Evolutionary conservation across 2,329 filamentous ascomycete genomes (phyloP).

Genomic region (Capronia epimyces): DNA sequence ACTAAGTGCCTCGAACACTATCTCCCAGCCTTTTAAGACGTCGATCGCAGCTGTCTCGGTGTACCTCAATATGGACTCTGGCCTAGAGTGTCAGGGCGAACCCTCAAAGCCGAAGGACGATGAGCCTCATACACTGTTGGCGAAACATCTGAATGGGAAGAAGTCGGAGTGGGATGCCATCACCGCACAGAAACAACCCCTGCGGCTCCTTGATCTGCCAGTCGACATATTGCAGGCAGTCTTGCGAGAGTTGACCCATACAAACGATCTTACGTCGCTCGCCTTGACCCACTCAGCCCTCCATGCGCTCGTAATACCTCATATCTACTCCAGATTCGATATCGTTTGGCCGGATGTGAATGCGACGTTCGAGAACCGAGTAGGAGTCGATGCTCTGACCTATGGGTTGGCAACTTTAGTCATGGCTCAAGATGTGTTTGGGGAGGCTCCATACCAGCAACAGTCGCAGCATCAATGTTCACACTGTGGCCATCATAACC

Average conservation of each 20-base stretch:
- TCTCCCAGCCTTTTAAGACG: not conserved
- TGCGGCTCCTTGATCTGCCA: constrained; percentile 67
- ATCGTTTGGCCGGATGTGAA: constrained; percentile 79
- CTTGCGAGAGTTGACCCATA: constrained; percentile 74
- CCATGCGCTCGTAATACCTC: constrained; percentile 67
- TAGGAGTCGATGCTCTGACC: constrained; percentile 74
- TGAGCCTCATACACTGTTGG: constrained; percentile 10
- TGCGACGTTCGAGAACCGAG: constrained; percentile 58
- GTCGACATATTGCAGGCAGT: constrained; percentile 73
- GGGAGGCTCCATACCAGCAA: constrained; percentile 42
- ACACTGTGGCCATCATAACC: constrained; percentile 34
- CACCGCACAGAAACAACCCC: constrained; percentile 47
- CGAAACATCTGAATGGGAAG: constrained; percentile 26
- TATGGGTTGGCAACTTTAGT: constrained; percentile 76
- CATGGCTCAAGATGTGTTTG: constrained; percentile 62
- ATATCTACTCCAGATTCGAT: constrained; percentile 79
- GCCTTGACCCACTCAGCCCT: constrained; percentile 73
- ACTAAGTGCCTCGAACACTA: not conserved
- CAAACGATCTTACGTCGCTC: constrained; percentile 73
- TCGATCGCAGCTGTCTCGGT: not conserved
- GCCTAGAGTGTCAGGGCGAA: not conserved
- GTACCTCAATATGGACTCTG: constrained; percentile 14
- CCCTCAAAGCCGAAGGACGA: not conserved
- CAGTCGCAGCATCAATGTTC: constrained; percentile 16
- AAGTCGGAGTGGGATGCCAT: constrained; percentile 27